Conservation (phyloP, 768 basidiomycete species). For the Xerocomellus intermedius region DNA sequence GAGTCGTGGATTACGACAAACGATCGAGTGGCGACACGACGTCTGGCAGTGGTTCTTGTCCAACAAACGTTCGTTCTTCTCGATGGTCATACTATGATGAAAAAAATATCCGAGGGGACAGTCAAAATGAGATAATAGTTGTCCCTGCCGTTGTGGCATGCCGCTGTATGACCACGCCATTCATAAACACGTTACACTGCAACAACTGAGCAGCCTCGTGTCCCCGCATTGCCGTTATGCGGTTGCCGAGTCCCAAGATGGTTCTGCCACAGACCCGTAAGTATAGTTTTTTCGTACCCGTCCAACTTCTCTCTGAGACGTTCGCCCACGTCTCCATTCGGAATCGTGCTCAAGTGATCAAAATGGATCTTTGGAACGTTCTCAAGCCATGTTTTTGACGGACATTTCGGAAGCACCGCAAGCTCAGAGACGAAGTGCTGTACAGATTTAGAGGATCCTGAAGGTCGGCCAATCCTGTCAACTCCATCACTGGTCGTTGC, state of each 20-base stretch:
- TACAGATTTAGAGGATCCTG: constrained; percentile 15
- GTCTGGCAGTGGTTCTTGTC: not conserved
- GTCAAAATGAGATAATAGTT: constrained; percentile 18
- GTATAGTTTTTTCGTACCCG: not conserved
- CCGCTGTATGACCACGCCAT: constrained; percentile 13
- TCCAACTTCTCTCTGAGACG: constrained; percentile 1
- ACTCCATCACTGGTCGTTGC: constrained; percentile 11
- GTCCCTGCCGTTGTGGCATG: constrained; percentile 8
- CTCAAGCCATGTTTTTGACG: constrained; percentile 8
- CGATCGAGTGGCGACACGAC: not conserved
- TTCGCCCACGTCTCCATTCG: not conserved
- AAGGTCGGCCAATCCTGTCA: constrained; percentile 20
- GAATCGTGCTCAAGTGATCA: constrained; percentile 6
- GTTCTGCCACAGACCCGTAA: not conserved
- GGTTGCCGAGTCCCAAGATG: constrained; percentile 20
- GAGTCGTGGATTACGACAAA: not conserved
- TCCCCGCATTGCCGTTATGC: constrained; percentile 19
- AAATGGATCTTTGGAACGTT: constrained; percentile 4
- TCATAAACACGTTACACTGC: constrained; percentile 18
- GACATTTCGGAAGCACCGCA: constrained; percentile 4
- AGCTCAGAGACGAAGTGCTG: constrained; percentile 6
- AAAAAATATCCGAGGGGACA: constrained; percentile 1
- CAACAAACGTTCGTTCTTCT: not conserved
- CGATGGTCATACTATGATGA: not conserved
- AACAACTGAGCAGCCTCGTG: constrained; percentile 20